phyloP scores from a whole-genome alignment of 192 early-diverging fungal species.

The Gonapodya sp. region DNA sequence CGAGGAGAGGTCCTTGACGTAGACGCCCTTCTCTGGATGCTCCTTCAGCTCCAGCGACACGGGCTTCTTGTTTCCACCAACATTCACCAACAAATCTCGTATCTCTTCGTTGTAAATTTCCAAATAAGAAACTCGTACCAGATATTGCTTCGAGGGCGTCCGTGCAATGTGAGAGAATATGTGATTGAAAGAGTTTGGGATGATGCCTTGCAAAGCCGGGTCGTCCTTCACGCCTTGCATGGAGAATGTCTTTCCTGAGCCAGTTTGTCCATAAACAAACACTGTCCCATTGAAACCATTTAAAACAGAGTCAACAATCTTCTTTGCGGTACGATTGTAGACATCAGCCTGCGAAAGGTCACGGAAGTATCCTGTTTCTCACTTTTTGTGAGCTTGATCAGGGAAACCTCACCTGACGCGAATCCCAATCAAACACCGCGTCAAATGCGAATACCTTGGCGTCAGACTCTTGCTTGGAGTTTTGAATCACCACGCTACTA shows the following conservation, averaged over 20 bases:
- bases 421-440: conserved; percentile 42
- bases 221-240: conserved; percentile 47
- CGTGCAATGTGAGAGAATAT: conserved; percentile 51
- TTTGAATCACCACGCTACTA: conserved; percentile 29
- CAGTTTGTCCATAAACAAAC: conserved; percentile 50
- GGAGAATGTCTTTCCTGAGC: conserved; percentile 47
- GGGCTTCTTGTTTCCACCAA: conserved; percentile 16
- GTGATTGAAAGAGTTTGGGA: conserved; percentile 50
- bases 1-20: conserved; percentile 46
- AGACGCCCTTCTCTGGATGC: conserved; percentile 55
- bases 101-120: conserved; percentile 54
- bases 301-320: conserved; percentile 47
- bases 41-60: conserved; percentile 45
- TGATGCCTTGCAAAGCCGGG: conserved; percentile 46
- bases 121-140: conserved; percentile 46
- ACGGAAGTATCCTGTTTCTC: neutral
- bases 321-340: conserved; percentile 44
- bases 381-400: neutral
- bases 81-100: conserved; percentile 32
- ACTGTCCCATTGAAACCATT: conserved; percentile 56
- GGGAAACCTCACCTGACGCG: conserved; percentile 28
- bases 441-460: conserved; percentile 53
- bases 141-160: conserved; percentile 42
- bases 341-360: conserved; percentile 35
- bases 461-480: conserved; percentile 35